Evolutionary conservation across 306 rosid genomes (phyloP), one percentile per base, ranked within the genome.

Genomic region (Calophaca sinica): DNA sequence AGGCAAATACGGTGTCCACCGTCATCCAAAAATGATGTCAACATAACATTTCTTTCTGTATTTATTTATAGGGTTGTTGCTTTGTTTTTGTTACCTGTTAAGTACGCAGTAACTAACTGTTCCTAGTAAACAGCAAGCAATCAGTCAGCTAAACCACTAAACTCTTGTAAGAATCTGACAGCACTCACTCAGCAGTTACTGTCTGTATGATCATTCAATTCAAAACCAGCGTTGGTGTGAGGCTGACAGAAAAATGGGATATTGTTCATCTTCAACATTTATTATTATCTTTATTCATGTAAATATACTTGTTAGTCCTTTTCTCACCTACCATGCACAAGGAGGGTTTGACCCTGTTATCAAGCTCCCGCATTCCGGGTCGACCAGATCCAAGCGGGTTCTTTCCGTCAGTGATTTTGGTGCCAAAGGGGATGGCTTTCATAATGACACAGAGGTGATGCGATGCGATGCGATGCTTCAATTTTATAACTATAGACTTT

Each of bases 381-480:
- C 4, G 13, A 68, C 10, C 54, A 84, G 75, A 84, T 83, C 87
- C 66, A 83, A 44, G 55, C 67, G 88, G 83, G 82, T 84, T 61
- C 28, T 94, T 66, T 82, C 64, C 58, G 80, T 89, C 9, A 41
- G 4, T 58, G 91, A 91, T 52, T 94, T 77, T 80, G 97, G 94
- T 49, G 98, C 94, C 2, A 75, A 44, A 77, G 98, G 97, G 68
- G 90, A 94, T 83, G 96, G 93, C 42, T 15, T 87, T 72, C 81
- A 80, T 42, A 80, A 94, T 79, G 97, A 94, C 54, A 87, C 96
- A 20, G 13, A 10, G 42, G 42, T 68, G 74, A 33, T n/a, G n/a
- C n/a, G n/a, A n/a, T n/a, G n/a, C n/a, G n/a, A n/a, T n/a, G n/a
- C n/a, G n/a, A n/a, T 33, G 36, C 4, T 36, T 39, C 33, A 5